phyloP scores from a whole-genome alignment of 2,329 filamentous ascomycete genomes.

The Ophiostoma montium region DNA sequence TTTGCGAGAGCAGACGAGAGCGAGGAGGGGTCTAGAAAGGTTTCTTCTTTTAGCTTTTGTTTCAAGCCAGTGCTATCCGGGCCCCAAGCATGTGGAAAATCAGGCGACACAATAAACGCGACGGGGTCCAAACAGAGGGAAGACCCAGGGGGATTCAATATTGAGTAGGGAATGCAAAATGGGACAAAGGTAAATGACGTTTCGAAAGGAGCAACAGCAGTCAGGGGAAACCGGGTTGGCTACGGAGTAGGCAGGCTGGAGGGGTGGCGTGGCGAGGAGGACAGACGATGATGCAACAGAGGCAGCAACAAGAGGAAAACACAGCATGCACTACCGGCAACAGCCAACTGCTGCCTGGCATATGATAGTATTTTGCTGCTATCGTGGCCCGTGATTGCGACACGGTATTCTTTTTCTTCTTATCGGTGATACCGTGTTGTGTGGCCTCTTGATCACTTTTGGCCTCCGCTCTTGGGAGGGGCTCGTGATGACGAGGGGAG shows the following conservation, averaged over 20 bases:
- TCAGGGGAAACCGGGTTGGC: not conserved
- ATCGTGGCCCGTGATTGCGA: not conserved
- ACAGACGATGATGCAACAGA: not conserved
- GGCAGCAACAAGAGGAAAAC: not conserved
- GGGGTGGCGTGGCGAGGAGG: too few relatives aligned
- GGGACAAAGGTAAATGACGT: not conserved
- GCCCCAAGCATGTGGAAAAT: constrained; percentile 6
- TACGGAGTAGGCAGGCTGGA: too few relatives aligned
- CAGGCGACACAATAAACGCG: constrained; percentile 1
- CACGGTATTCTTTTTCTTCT: not conserved
- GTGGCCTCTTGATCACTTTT: not conserved
- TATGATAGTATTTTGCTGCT: too few relatives aligned
- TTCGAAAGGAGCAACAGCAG: not conserved
- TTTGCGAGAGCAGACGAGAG: not conserved
- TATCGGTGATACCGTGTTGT: not conserved
- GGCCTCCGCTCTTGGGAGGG: not conserved
- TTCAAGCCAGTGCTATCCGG: constrained; percentile 7
- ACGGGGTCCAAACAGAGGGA: not conserved
- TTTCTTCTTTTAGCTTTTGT: constrained; percentile 4
- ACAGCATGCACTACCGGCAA: too few relatives aligned
- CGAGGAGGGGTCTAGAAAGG: constrained; percentile 2
- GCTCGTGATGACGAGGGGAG: constrained; percentile 5
- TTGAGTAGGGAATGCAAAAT: not conserved
- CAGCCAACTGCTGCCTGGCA: too few relatives aligned
- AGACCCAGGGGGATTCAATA: not conserved